Percentiles rank a stretch among this genome's conserved stretches.
Conservation (phyloP, 164 flowering plant species). For the Piper betle region DNA sequence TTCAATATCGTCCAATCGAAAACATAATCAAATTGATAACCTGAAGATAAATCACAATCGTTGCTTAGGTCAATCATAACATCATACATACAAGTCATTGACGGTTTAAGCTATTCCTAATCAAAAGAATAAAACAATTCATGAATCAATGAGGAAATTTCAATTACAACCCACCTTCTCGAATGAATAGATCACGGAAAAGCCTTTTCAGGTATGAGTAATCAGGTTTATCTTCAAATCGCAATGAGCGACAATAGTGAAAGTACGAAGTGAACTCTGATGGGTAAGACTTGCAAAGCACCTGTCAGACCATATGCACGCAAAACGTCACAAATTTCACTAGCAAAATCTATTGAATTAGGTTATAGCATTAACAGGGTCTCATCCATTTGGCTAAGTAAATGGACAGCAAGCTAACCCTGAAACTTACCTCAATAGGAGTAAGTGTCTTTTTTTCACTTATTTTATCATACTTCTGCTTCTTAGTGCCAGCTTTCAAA, state of each 20-base stretch:
- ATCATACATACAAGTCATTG: too few species aligned
- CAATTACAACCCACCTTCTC: constrained; percentile 25
- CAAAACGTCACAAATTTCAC: neutral
- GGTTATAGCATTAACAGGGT: neutral
- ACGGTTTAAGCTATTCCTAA: too few species aligned
- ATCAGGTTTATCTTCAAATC: constrained; percentile 51
- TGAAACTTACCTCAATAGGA: constrained; percentile 26
- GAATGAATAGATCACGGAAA: constrained; percentile 38
- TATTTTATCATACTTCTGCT: constrained; percentile 38
- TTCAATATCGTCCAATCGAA: constrained; percentile 49
- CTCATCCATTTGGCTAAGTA: neutral
- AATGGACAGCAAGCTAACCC: neutral
- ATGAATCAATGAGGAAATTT: too few species aligned
- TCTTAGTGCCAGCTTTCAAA: constrained; percentile 64
- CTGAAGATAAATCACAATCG: constrained; percentile 9
- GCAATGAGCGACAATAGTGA: constrained; percentile 44
- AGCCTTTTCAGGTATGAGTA: constrained; percentile 47
- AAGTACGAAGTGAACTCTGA: constrained; percentile 43
- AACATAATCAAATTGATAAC: constrained; percentile 43
- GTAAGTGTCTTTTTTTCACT: constrained; percentile 40
- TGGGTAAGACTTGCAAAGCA: constrained; percentile 34
- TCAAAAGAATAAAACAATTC: too few species aligned
- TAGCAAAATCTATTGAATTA: neutral
- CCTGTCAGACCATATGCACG: constrained; percentile 15
- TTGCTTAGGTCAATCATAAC: too few species aligned